Conservation (phyloP, 495 filamentous ascomycete species). For the Podospora fimiseda region DNA sequence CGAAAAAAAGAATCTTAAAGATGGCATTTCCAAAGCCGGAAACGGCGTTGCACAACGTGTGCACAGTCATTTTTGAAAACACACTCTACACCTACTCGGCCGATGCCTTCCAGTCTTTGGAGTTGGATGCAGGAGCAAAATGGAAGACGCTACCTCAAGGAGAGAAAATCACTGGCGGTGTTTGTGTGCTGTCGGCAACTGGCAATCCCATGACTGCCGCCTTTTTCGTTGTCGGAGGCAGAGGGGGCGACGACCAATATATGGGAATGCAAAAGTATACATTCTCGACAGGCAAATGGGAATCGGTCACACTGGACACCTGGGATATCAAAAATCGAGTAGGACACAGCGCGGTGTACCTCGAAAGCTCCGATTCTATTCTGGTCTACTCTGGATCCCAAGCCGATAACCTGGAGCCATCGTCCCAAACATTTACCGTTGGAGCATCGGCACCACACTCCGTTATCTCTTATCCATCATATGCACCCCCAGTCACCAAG, state of each 20-base stretch:
- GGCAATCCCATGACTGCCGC: constrained; percentile 46
- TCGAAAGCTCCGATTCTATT: constrained; percentile 63
- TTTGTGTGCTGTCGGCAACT: constrained; percentile 66
- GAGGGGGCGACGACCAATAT: constrained; percentile 49
- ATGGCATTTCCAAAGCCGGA: constrained; percentile 64
- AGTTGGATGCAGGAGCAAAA: constrained; percentile 56
- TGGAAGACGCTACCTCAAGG: constrained; percentile 64
- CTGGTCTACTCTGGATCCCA: constrained; percentile 75
- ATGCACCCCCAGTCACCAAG: constrained; percentile 53
- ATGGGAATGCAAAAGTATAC: constrained; percentile 78
- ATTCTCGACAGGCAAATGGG: constrained; percentile 72
- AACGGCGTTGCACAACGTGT: constrained; percentile 62
- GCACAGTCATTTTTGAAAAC: constrained; percentile 74
- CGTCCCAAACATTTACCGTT: constrained; percentile 72
- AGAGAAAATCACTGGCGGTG: constrained; percentile 62
- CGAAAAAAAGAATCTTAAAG: constrained; percentile 15
- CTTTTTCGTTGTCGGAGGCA: constrained; percentile 82
- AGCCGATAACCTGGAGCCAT: constrained; percentile 45
- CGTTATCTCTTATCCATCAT: constrained; percentile 47
- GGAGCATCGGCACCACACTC: constrained; percentile 53
- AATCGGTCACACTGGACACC: constrained; percentile 50
- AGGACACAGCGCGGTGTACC: constrained; percentile 69
- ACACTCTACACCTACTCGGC: constrained; percentile 81
- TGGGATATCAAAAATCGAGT: constrained; percentile 60
- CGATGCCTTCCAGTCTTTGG: constrained; percentile 67